Base-by-base conservation (phyloP, 1,284 basidiomycete species). In the Somion occarium region DNA sequence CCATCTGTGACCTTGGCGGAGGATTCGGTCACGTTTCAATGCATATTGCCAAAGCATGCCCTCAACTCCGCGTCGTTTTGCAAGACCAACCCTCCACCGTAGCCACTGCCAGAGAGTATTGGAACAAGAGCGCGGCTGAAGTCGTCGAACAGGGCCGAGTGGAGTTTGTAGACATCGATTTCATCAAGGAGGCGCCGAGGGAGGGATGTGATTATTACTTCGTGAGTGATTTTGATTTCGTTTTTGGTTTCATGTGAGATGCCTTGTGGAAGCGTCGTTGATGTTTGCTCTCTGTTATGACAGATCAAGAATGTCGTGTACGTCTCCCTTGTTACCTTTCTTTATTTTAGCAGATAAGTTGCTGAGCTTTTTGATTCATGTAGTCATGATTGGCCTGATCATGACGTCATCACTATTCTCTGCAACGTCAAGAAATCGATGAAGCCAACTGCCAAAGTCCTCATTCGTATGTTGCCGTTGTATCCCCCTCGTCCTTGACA, bases 1-100 rank as follows among this genome's bases (percentile, higher is more conserved):
- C 65, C 0, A 56, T 82, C 7, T 75, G 73, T 37, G 80, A 82
- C 59, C 65, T 82, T 5, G 78, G 76, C 2, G 69, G 74, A 0
- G 73, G 78, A 1, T 60, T 71, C 22, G 79, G 80, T 0, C 59
- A 67, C 15, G 61, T 75, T 18, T 64, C 71, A 2, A 62, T 79
- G 15, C 64, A 68, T 18, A 65, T 82, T 2, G 59, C 69, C 0
- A 72, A 68, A 53, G 59, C 59, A 5, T 66, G 71, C 44, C 71
- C 76, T 0, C 64, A 72, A 12, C 54, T 82, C n/a, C 67, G 66
- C 22, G 56, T 77, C n/a, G 61, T 69, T 2, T 49, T 79, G 3
- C 79, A 81, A 59, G 79, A 82, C 53, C 57, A 71, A 11, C 69
- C 69, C 0, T 64, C 66, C n/a, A 63, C 70, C 2, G 56, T 78